phyloP scores from a whole-genome alignment of 2,329 filamentous ascomycete genomes.

The Phaeosphaeria sp. region DNA sequence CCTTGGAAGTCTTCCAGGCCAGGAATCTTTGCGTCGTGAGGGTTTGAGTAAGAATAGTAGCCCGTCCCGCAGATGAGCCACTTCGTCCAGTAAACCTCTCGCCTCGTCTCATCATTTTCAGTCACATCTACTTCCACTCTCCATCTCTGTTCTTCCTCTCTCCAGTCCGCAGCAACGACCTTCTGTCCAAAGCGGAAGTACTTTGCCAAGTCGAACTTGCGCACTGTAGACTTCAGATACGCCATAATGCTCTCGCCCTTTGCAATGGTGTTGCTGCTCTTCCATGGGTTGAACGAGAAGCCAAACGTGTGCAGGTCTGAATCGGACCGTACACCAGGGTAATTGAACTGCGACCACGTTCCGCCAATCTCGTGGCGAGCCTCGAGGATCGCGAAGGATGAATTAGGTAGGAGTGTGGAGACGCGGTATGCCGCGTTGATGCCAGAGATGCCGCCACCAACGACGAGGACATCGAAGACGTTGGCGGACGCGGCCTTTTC shows the following conservation, averaged over 20 bases:
- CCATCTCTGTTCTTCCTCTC: conserved; percentile 58
- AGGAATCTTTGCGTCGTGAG: conserved; percentile 67
- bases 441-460: conserved; percentile 77
- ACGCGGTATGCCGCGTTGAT: conserved; percentile 78
- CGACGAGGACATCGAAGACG: conserved; percentile 60
- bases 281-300: conserved; percentile 75
- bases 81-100: conserved; percentile 47
- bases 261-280: conserved; percentile 54
- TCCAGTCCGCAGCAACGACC: conserved; percentile 52
- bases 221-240: conserved; percentile 53
- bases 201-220: conserved; percentile 54
- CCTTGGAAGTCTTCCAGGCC: conserved; percentile 72
- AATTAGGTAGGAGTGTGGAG: conserved; percentile 62
- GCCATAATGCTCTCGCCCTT: conserved; percentile 52
- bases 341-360: conserved; percentile 80
- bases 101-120: conserved; percentile 36
- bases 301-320: conserved; percentile 59
- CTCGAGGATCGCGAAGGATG: conserved; percentile 72
- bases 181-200: conserved; percentile 54
- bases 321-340: conserved; percentile 69
- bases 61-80: conserved; percentile 69
- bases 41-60: conserved; percentile 75
- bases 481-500: conserved; percentile 11
- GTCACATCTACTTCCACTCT: conserved; percentile 35
- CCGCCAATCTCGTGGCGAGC: conserved; percentile 71